Conservation (phyloP, 2,329 filamentous ascomycete genomes). For the Akanthomyces uredinophilus region DNA sequence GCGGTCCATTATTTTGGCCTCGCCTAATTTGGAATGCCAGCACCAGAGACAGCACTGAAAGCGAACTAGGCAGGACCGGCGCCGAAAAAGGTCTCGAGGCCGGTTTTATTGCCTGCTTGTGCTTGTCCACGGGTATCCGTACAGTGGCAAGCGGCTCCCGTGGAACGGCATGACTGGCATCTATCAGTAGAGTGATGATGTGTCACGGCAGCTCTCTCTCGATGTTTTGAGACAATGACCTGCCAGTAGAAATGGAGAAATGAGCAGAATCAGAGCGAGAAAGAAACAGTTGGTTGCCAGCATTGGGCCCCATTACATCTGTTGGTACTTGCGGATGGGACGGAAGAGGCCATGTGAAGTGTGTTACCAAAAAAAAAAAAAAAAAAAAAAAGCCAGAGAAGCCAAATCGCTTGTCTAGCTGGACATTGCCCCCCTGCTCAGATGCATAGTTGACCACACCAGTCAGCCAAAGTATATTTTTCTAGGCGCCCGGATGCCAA, state of each 20-base stretch:
- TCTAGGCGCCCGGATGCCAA: not conserved
- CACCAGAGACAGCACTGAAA: not conserved
- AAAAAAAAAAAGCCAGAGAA: no score
- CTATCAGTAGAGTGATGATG: no score
- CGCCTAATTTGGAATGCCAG: conserved; percentile 4
- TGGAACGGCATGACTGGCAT: no score
- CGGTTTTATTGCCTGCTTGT: no score
- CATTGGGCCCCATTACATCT: no score
- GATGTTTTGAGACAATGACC: not conserved
- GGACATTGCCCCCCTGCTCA: not conserved
- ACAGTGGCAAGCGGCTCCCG: no score
- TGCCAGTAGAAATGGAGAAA: not conserved
- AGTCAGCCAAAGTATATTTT: not conserved
- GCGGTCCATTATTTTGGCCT: not conserved
- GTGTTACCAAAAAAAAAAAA: not conserved
- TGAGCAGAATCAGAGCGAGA: no score
- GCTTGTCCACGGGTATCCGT: no score
- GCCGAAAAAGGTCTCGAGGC: not conserved
- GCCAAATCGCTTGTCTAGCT: conserved; percentile 3
- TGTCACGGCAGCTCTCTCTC: not conserved
- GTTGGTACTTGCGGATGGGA: conserved; percentile 4
- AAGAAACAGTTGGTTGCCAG: no score
- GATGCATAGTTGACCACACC: not conserved
- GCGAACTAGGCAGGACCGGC: not conserved
- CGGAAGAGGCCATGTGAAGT: conserved; percentile 9